These are phyloP conservation scores for Xylariales sp. DNA, from an alignment of 2,329 filamentous ascomycete genomes.

Conservation along the genomic window DNA sequence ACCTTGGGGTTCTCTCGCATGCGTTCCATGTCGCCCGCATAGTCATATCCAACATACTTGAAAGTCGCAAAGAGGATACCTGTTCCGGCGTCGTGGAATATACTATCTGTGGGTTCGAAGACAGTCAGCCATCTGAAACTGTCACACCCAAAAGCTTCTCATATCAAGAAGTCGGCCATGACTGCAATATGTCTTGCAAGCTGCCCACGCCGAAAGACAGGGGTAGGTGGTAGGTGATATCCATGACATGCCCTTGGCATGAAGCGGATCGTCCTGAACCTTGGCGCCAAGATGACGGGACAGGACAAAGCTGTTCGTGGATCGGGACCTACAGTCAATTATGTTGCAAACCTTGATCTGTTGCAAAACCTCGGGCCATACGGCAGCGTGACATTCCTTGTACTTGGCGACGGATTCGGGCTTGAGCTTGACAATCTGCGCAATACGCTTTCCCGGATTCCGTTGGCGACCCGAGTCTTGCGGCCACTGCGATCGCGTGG, in stretches of 20 bases:
- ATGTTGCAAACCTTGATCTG: constrained; percentile 75
- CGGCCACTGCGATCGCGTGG: constrained; percentile 2
- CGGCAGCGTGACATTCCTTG: constrained; percentile 66
- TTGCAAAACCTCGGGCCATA: constrained; percentile 73
- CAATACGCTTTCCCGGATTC: constrained; percentile 53
- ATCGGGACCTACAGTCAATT: constrained; percentile 60
- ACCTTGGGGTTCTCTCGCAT: constrained; percentile 72
- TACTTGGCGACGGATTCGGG: constrained; percentile 63
- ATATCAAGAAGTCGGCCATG: too few relatives aligned
- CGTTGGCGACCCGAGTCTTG: constrained; percentile 21
- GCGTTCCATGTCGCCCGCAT: constrained; percentile 67
- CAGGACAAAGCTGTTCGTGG: too few relatives aligned
- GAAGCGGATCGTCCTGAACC: too few relatives aligned
- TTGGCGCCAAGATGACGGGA: too few relatives aligned
- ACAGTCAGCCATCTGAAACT: too few relatives aligned
- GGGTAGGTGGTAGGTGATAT: too few relatives aligned
- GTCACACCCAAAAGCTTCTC: too few relatives aligned
- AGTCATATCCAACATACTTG: constrained; percentile 74
- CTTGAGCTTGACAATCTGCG: constrained; percentile 69
- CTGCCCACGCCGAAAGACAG: too few relatives aligned
- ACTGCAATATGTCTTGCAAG: too few relatives aligned
- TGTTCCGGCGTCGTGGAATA: constrained; percentile 62
- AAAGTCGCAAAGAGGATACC: constrained; percentile 69
- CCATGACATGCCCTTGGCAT: too few relatives aligned
- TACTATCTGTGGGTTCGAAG: constrained; percentile 69